Conservation (phyloP, 1,139 yeast genomes). For the Yamadazyma blattariae region DNA sequence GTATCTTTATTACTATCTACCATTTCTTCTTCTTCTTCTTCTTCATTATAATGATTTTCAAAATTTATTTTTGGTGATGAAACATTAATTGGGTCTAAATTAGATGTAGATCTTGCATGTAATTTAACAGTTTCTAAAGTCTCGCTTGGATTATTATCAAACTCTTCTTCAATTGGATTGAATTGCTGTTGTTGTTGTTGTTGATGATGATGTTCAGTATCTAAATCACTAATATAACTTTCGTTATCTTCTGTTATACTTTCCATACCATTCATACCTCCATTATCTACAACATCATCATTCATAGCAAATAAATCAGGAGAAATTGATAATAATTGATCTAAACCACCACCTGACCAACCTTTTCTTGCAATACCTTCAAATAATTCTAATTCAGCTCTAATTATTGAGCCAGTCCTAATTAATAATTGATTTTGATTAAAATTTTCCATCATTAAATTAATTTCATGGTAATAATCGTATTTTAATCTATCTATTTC, state of each 20-base stretch:
- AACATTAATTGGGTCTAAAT: slow-evolving; percentile 4
- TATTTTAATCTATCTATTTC: slow-evolving; percentile 74
- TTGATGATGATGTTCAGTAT: neutral
- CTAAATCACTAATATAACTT: slow-evolving; percentile 5
- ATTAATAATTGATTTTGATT: slow-evolving; percentile 49
- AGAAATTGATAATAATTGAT: slow-evolving; percentile 54
- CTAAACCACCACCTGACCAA: slow-evolving; percentile 85
- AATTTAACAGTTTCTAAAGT: slow-evolving; percentile 15
- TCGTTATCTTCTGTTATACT: slow-evolving; percentile 11
- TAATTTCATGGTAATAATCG: slow-evolving; percentile 68
- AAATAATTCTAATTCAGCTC: slow-evolving; percentile 78
- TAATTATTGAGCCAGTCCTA: slow-evolving; percentile 60
- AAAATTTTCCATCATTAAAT: slow-evolving; percentile 43
- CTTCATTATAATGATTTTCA: neutral
- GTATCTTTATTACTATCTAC: neutral
- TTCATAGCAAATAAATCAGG: slow-evolving; percentile 49
- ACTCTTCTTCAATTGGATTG: too few relatives aligned
- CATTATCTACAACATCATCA: slow-evolving; percentile 15
- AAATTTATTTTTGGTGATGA: slow-evolving; percentile 5
- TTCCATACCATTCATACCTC: slow-evolving; percentile 5
- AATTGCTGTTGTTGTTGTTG: too few relatives aligned
- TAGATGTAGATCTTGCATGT: slow-evolving; percentile 1
- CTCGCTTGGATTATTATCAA: slow-evolving; percentile 8
- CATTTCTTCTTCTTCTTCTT: neutral
- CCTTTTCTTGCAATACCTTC: slow-evolving; percentile 84